phyloP scores from a whole-genome alignment of 768 basidiomycete species.

The Lactarius deliciosus region DNA sequence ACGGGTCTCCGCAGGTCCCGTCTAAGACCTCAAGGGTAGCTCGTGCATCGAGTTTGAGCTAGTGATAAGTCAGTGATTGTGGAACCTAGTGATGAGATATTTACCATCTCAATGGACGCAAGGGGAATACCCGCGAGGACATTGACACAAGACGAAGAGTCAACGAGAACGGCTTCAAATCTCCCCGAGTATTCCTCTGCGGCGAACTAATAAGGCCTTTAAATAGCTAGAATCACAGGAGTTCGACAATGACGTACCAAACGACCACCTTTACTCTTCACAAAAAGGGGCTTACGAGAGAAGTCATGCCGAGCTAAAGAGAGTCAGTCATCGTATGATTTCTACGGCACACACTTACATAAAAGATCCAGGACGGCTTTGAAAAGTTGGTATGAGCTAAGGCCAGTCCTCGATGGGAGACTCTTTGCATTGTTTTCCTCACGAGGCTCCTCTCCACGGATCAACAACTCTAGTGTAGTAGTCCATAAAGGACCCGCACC shows the following conservation, averaged over 20 bases:
- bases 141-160: slow-evolving; percentile 75
- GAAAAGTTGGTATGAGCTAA: slow-evolving; percentile 91
- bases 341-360: slow-evolving; percentile 47
- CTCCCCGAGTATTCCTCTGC: slow-evolving; percentile 54
- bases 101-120: slow-evolving; percentile 76
- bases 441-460: slow-evolving; percentile 64
- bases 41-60: slow-evolving; percentile 77
- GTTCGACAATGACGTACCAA: slow-evolving; percentile 41
- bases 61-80: slow-evolving; percentile 17
- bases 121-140: slow-evolving; percentile 71
- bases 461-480: slow-evolving; percentile 55
- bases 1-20: slow-evolving; percentile 55
- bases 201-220: slow-evolving; percentile 45
- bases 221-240: not conserved
- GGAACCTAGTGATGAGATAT: slow-evolving; percentile 26
- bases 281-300: slow-evolving; percentile 51
- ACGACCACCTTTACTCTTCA: slow-evolving; percentile 55
- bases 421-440: slow-evolving; percentile 36
- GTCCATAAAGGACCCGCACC: slow-evolving; percentile 68
- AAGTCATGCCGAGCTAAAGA: slow-evolving; percentile 70
- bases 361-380: slow-evolving; percentile 82
- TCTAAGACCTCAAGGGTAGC: slow-evolving; percentile 69
- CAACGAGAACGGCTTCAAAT: slow-evolving; percentile 67
- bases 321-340: not conserved
- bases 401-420: slow-evolving; percentile 68